phyloP scores from a whole-genome alignment of 163 green algal genomes.

The Scenedesmus sp. region DNA sequence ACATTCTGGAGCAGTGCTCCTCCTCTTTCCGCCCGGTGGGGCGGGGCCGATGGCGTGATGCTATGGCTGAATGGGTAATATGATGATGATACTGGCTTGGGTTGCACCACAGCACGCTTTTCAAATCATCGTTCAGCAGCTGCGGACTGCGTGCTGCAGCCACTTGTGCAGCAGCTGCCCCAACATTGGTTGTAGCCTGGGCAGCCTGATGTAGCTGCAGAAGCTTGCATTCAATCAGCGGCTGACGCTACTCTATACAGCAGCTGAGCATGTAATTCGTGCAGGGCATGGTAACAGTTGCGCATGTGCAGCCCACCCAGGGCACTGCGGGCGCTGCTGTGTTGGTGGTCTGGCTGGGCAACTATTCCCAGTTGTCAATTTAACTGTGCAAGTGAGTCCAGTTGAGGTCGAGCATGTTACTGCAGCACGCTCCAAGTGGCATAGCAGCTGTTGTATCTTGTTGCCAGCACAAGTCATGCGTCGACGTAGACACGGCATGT shows the following conservation, averaged over 20 bases:
- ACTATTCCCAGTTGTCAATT: background rate
- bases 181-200: background rate
- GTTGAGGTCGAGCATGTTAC: background rate
- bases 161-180: background rate
- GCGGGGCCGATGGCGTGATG: no score
- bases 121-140: background rate
- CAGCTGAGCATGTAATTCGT: background rate
- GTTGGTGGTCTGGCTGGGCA: background rate
- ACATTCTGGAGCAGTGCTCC: no score
- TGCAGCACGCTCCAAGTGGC: background rate
- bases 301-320: background rate
- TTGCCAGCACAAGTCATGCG: background rate
- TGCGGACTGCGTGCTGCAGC: background rate
- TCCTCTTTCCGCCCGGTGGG: no score
- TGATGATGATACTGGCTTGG: no score
- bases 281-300: background rate
- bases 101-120: background rate
- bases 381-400: background rate
- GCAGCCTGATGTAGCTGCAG: background rate
- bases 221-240: no score
- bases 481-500: background rate
- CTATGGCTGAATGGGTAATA: no score
- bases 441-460: background rate
- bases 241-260: background rate
- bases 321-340: background rate